Conservation (phyloP, 2,329 filamentous ascomycete genomes). For the Uncinocarpus reesii region DNA sequence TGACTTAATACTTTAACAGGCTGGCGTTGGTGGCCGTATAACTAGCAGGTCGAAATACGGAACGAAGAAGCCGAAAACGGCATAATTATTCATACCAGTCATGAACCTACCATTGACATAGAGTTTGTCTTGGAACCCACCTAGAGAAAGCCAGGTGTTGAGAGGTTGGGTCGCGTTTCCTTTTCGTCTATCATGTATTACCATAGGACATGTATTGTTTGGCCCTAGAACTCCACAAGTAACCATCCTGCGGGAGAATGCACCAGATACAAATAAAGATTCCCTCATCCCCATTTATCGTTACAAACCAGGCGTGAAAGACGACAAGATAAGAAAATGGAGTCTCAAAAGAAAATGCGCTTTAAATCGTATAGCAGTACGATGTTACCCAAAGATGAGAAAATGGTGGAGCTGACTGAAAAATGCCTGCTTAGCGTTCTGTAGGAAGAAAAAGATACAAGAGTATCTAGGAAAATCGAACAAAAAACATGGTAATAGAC, state of each 20-base stretch:
- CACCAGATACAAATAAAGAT: neutral
- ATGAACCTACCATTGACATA: neutral
- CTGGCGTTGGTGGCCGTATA: conserved; percentile 75
- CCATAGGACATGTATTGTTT: neutral
- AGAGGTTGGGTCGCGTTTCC: neutral
- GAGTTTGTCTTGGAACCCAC: too few species aligned
- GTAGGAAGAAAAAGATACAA: too few species aligned
- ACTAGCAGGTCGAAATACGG: conserved; percentile 92
- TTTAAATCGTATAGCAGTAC: too few species aligned
- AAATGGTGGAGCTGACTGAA: neutral
- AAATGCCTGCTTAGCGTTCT: too few species aligned
- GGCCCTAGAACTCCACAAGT: neutral
- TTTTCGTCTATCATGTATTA: conserved; percentile 1
- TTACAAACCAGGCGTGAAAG: neutral
- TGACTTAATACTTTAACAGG: conserved; percentile 45
- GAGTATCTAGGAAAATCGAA: too few species aligned
- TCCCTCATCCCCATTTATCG: neutral
- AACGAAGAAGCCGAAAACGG: conserved; percentile 76
- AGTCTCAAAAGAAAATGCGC: neutral
- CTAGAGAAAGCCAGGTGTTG: too few species aligned
- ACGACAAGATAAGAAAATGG: neutral
- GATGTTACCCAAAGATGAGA: too few species aligned
- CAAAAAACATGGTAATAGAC: neutral
- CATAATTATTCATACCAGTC: too few species aligned
- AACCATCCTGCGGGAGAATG: neutral